Conservation (phyloP, 768 basidiomycete species). For the Porphyrellus cyaneotinctus region DNA sequence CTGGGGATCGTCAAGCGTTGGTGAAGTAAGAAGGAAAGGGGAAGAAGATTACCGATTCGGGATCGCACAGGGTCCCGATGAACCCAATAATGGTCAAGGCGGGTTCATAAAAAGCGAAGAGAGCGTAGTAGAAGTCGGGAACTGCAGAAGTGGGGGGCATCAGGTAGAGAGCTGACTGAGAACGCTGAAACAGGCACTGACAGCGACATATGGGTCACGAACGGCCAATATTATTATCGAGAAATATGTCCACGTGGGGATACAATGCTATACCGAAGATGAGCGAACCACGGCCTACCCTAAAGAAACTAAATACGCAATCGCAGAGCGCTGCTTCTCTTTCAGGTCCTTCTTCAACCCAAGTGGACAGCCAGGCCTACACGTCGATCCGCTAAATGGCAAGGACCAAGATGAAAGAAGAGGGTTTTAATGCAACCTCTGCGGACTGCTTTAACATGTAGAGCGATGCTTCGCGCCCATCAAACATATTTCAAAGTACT, state of each 20-base stretch:
- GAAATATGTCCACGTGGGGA: background rate
- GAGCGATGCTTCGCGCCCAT: slow-evolving; percentile 46
- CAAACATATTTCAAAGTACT: too few relatives aligned
- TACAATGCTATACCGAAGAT: background rate
- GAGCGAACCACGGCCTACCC: too few relatives aligned
- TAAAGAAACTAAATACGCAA: too few relatives aligned
- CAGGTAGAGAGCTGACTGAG: background rate
- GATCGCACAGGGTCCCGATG: slow-evolving; percentile 62
- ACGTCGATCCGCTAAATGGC: slow-evolving; percentile 70
- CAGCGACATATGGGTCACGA: background rate
- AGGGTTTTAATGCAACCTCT: slow-evolving; percentile 68
- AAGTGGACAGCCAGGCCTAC: slow-evolving; percentile 47
- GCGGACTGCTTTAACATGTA: slow-evolving; percentile 13
- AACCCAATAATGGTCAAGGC: slow-evolving; percentile 60
- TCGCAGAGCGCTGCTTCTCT: too few relatives aligned
- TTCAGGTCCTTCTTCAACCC: slow-evolving; percentile 60
- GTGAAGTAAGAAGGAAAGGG: background rate
- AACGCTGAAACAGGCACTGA: background rate
- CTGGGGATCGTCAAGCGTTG: slow-evolving; percentile 33
- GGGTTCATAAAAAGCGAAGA: slow-evolving; percentile 75
- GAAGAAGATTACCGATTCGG: slow-evolving; percentile 47
- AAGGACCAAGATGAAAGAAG: slow-evolving; percentile 61
- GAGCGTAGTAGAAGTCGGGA: slow-evolving; percentile 66
- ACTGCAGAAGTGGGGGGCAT: slow-evolving; percentile 57
- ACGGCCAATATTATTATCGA: background rate